Conservation (phyloP, 2,329 filamentous ascomycete species). For the Xylaria hypoxylon region DNA sequence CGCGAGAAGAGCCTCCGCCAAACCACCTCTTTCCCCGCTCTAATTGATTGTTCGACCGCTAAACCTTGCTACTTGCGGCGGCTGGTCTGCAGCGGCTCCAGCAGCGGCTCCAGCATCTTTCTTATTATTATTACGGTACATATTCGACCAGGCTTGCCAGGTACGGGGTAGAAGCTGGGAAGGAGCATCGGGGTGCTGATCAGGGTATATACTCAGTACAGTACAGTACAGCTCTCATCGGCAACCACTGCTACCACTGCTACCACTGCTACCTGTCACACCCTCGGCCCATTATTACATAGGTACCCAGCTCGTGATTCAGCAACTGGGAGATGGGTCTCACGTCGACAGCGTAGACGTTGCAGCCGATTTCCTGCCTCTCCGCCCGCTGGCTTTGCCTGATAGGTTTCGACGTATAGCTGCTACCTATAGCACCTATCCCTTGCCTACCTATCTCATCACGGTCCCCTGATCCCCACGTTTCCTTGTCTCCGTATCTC, state of each 20-base stretch:
- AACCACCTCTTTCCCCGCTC: slow-evolving; percentile 38
- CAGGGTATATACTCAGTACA: slow-evolving; percentile 11
- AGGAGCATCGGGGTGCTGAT: slow-evolving; percentile 14
- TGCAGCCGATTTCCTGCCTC: slow-evolving; percentile 37
- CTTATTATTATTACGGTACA: slow-evolving; percentile 23
- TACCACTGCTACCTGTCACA: slow-evolving; percentile 28
- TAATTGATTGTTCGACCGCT: slow-evolving; percentile 38
- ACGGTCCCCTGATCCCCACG: slow-evolving; percentile 37
- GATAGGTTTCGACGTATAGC: slow-evolving; percentile 27
- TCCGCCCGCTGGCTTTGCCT: slow-evolving; percentile 23
- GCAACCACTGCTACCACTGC: slow-evolving; percentile 34
- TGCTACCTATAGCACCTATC: slow-evolving; percentile 19
- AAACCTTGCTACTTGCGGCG: slow-evolving; percentile 34
- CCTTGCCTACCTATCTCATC: slow-evolving; percentile 31
- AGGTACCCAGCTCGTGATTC: slow-evolving; percentile 28
- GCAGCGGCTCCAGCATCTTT: slow-evolving; percentile 33
- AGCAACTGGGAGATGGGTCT: slow-evolving; percentile 33
- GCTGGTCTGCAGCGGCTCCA: slow-evolving; percentile 33
- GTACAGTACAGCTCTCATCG: slow-evolving; percentile 15
- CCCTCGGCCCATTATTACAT: slow-evolving; percentile 23
- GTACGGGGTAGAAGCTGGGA: slow-evolving; percentile 23
- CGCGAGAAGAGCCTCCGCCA: slow-evolving; percentile 41
- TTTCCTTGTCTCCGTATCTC: slow-evolving; percentile 31
- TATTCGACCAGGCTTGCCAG: slow-evolving; percentile 25
- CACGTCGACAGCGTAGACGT: slow-evolving; percentile 35